Base-by-base conservation (phyloP, 352 stramenopile species). In the Phytopythium litorale region DNA sequence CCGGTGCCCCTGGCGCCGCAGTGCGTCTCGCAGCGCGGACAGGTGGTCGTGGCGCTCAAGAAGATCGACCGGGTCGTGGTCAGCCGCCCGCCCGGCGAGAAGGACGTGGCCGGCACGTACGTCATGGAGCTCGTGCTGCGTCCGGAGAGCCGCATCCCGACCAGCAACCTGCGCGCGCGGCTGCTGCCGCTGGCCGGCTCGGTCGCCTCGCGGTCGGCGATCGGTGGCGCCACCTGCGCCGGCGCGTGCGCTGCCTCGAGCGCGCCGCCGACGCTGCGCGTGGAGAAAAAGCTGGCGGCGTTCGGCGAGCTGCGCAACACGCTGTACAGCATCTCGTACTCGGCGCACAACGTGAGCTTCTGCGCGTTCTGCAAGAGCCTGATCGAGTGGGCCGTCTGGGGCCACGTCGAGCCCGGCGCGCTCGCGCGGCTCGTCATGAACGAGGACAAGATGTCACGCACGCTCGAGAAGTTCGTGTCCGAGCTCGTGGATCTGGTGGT, bases 301-400 rank as follows among this genome's bases (percentile, higher is more conserved):
- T 77, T 74, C 33, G 56, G 56, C 4, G 32, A 53, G 12, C 45
- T 77, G 28, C 63, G 60, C 33, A 64, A 68, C 15, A 43, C 25
- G 66, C 57, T 77, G 42, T 70, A 72, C 55, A 30, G 64, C 13
- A 51, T 64, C 38, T 50, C 51, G 12, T 60, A 70, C 35, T 25
- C 38, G 9, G 60, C 63, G 6, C 70, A 77, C 43, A 43, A 30
- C 11, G 11, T 30, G 15, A 52, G 61, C 4, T 55, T 40, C 8
- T 77, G 70, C 46, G 60, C 66, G 9, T 77, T 77, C 32, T 77
- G 66, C 55, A 35, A 58, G 12, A 56, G n/a, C 2, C 58, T 74
- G 15, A 54, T 74, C 40, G 42, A 70, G 33, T 65, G 63, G 50
- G 53, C 65, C 38, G 70, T 77, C 53, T 69, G 67, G 28, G 64